phyloP scores from a whole-genome alignment of 2,329 filamentous ascomycete genomes.

The Talaromyces piceae region DNA sequence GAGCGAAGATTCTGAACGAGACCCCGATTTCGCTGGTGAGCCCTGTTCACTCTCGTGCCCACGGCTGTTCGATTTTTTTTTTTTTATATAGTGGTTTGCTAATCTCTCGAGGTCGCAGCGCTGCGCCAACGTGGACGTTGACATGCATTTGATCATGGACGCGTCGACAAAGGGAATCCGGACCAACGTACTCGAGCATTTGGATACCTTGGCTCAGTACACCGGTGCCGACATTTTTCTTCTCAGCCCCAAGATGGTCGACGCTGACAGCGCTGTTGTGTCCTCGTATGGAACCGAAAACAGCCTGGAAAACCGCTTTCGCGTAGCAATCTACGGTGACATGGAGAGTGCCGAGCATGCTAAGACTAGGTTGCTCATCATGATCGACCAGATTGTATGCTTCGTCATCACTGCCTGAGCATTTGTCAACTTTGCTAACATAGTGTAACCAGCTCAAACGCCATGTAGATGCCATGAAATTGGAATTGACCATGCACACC shows the following conservation, averaged over 20 bases:
- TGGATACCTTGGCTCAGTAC: slow-evolving; percentile 78
- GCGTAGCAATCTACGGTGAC: slow-evolving; percentile 91
- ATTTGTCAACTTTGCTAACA: slow-evolving; percentile 3
- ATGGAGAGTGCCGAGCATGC: slow-evolving; percentile 93
- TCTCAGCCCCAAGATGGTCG: slow-evolving; percentile 77
- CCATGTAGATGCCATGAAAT: slow-evolving; percentile 66
- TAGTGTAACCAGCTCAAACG: slow-evolving; percentile 43
- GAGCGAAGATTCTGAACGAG: slow-evolving; percentile 82
- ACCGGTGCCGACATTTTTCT: slow-evolving; percentile 97
- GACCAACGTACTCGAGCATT: slow-evolving; percentile 68
- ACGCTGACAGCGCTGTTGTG: slow-evolving; percentile 65
- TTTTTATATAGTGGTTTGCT: neutral
- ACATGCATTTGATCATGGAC: slow-evolving; percentile 83
- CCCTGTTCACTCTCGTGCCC: slow-evolving; percentile 13
- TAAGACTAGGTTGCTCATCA: slow-evolving; percentile 90
- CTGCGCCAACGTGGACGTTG: slow-evolving; percentile 87
- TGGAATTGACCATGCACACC: slow-evolving; percentile 83
- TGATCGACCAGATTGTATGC: slow-evolving; percentile 84
- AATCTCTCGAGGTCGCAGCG: slow-evolving; percentile 49
- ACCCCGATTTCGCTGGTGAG: slow-evolving; percentile 87
- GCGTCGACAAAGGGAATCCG: slow-evolving; percentile 60
- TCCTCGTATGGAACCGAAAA: slow-evolving; percentile 69
- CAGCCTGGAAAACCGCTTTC: slow-evolving; percentile 77
- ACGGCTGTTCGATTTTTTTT: neutral
- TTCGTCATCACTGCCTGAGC: neutral